Evolutionary conservation across 1,139 yeast species (phyloP).

Genomic region (Pichia sorboxylosa): DNA sequence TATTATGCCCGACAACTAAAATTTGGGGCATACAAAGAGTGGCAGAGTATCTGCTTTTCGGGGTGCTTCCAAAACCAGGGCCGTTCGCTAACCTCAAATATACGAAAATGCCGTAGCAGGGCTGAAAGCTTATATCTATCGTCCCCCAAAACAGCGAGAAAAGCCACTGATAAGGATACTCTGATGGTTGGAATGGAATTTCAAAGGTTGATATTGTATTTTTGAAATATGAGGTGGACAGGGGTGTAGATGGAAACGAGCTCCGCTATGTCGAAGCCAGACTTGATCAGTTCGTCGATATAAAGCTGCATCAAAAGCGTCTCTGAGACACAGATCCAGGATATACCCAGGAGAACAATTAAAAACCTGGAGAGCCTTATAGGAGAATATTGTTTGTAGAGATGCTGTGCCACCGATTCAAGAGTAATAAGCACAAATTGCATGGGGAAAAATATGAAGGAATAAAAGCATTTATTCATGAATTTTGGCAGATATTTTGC

Average conservation of each 20-base stretch:
- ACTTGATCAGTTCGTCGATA: conserved; percentile 13
- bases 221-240: conserved; percentile 1
- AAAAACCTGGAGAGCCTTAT: conserved; percentile 3
- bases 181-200: no score
- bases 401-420: conserved; percentile 4
- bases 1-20: no score
- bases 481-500: not conserved
- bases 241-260: conserved; percentile 3
- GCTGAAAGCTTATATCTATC: no score
- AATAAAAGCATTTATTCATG: conserved; percentile 10
- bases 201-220: not conserved
- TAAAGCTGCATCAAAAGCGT: conserved; percentile 8
- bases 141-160: no score
- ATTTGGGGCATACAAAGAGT: no score
- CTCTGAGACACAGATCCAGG: conserved; percentile 11
- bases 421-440: conserved; percentile 10
- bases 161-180: no score
- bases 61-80: no score
- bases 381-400: conserved; percentile 1
- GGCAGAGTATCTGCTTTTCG: no score
- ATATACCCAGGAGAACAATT: conserved; percentile 7
- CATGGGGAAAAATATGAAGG: conserved; percentile 12
- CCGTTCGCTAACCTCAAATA: no score
- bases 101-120: no score
- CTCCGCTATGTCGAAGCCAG: conserved; percentile 9